phyloP scores from a whole-genome alignment of 73 alveolate species.

The Symbiodinium pilosum region DNA sequence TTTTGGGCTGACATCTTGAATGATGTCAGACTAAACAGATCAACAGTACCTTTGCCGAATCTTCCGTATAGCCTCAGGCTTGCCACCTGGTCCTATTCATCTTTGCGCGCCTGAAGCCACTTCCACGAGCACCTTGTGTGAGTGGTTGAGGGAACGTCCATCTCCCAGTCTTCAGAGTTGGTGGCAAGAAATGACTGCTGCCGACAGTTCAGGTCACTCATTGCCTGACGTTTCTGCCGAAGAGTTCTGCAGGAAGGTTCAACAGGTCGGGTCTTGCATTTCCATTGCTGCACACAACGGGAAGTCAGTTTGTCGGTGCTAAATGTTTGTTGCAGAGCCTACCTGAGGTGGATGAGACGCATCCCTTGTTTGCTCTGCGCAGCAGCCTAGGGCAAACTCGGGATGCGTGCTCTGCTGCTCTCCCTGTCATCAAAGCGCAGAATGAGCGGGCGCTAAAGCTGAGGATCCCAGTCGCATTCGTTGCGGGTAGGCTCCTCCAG shows the following conservation, averaged over 20 bases:
- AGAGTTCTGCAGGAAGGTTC: background rate
- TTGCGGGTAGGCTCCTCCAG: too few relatives aligned
- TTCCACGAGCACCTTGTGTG: background rate
- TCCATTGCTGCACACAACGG: too few relatives aligned
- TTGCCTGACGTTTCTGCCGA: background rate
- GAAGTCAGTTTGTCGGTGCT: too few relatives aligned
- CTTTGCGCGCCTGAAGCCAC: background rate
- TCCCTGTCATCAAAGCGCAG: background rate
- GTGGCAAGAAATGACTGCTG: background rate
- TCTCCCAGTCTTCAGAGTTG: background rate
- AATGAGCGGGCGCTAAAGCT: background rate
- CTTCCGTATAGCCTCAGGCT: background rate
- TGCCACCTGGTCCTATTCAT: background rate
- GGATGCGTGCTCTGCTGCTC: background rate
- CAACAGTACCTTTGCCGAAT: too few relatives aligned
- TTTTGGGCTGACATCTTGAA: too few relatives aligned
- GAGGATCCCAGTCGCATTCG: background rate
- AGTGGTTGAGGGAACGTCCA: background rate
- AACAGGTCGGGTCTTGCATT: background rate
- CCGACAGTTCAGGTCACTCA: background rate
- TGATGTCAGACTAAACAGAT: too few relatives aligned
- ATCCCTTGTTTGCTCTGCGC: conserved; percentile 50
- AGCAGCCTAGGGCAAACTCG: background rate
- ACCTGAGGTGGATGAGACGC: conserved; percentile 17
- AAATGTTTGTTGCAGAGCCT: too few relatives aligned